Conservation (phyloP, 441 rosid species). For the Aleurites moluccanus region DNA sequence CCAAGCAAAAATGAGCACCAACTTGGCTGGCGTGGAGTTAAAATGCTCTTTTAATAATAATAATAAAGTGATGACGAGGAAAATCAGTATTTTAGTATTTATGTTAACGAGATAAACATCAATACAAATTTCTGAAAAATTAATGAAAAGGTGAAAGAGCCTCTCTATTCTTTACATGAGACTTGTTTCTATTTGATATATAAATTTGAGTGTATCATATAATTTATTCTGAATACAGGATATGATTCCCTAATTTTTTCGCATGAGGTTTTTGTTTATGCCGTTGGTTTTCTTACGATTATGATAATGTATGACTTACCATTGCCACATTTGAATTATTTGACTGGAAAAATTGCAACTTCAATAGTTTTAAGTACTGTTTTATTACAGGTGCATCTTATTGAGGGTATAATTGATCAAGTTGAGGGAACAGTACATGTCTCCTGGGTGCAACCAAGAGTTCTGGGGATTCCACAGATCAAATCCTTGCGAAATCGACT, state of each 20-base stretch:
- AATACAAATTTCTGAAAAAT: background rate
- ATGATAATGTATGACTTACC: background rate
- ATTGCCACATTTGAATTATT: background rate
- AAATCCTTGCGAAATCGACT: constrained; percentile 73
- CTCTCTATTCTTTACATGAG: background rate
- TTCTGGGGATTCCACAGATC: constrained; percentile 82
- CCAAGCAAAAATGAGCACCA: background rate
- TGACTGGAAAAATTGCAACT: background rate
- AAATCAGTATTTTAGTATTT: too few relatives aligned
- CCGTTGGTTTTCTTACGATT: background rate
- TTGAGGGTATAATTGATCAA: constrained; percentile 68
- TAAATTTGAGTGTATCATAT: background rate
- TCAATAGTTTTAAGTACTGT: background rate
- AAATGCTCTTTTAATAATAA: background rate
- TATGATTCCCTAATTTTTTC: background rate
- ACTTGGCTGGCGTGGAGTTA: background rate
- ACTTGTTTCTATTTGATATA: background rate
- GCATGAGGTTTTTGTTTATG: background rate
- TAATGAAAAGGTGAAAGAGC: background rate
- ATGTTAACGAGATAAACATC: too few relatives aligned
- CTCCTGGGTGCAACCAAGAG: constrained; percentile 99
- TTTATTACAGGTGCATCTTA: constrained; percentile 73
- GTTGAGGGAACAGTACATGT: constrained; percentile 88
- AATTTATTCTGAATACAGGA: background rate
- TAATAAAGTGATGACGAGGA: too few relatives aligned